Evolutionary conservation across 1,139 yeast genomes (phyloP), one percentile per base, ranked within the genome.

Genomic region (Nakaseomyces glabratus): DNA sequence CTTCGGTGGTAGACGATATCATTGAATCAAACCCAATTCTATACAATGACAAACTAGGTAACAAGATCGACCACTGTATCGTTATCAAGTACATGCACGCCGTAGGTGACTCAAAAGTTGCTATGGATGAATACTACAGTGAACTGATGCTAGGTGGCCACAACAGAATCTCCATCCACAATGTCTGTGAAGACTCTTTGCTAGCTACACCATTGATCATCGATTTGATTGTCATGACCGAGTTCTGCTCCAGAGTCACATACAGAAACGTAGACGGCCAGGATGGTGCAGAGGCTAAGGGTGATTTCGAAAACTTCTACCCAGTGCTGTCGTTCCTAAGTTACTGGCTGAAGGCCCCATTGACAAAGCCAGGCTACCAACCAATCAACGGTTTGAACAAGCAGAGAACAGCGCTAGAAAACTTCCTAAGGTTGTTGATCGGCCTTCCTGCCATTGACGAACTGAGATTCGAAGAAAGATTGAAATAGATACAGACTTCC

Each of bases 141-240:
- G 96, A 88, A 63, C 76, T 88, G 59, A 86, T 88, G 96, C 73
- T 88, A 53, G 97, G 97, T 43, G 97, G 97, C 33, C 96, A 86
- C 66, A 88, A 86, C 68, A 81, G 90, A 60, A 82, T 88, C 47
- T 77, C 93, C 38, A 81, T 88, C 56, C 95, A 86, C 66, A 88
- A 88, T 58, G 95, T 88, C 26, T 88, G 97, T 63, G 97, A 88
- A 65, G 97, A 88, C 62, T 86, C 96, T 3, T 69, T 88, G 51
- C 71, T 88, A 60, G 97, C 97, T 21, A 82, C 96, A 17, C 97
- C 97, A 35, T 70, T 88, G 62, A 88, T 88, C 60, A 80, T 88
- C 52, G 97, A 88, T 61, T 71, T 88, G 62, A 84, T 85, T 36
- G 80, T 88, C 35, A 80, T 86, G 72, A 68, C 94, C 38, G 97